These are phyloP conservation scores for Galerina sulciceps DNA, from an alignment of 768 basidiomycete genomes.

Conservation along the genomic window DNA sequence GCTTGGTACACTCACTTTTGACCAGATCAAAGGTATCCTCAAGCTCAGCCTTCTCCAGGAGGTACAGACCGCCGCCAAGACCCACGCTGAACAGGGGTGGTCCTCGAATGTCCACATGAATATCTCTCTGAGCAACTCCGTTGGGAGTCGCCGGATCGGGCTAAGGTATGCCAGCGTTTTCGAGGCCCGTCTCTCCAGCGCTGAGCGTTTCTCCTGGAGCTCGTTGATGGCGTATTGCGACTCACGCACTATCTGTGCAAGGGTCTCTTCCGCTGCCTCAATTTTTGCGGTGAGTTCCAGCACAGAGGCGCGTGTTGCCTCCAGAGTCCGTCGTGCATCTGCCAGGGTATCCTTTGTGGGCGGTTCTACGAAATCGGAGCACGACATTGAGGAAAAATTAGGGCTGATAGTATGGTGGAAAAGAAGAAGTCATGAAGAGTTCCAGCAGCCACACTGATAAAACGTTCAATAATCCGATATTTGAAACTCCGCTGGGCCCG, in stretches of 20 bases:
- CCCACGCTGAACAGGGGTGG: constrained; percentile 78
- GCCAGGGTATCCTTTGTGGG: constrained; percentile 59
- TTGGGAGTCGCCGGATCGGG: constrained; percentile 71
- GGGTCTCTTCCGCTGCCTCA: constrained; percentile 52
- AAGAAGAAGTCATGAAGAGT: constrained; percentile 11
- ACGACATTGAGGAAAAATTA: constrained; percentile 25
- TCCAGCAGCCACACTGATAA: constrained; percentile 7
- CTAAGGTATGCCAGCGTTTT: constrained; percentile 69
- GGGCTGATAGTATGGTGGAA: constrained; percentile 13
- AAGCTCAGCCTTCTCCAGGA: constrained; percentile 70
- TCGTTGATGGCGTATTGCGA: constrained; percentile 56
- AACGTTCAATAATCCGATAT: constrained; percentile 6
- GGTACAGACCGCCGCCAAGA: constrained; percentile 68
- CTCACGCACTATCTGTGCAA: constrained; percentile 63
- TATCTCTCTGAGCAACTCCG: constrained; percentile 74
- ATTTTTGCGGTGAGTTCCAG: constrained; percentile 50
- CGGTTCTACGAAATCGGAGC: constrained; percentile 50
- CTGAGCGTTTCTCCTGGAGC: constrained; percentile 51
- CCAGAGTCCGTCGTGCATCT: constrained; percentile 54
- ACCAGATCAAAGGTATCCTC: constrained; percentile 74
- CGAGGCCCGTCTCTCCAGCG: constrained; percentile 51
- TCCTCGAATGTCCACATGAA: constrained; percentile 73
- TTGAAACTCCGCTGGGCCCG: constrained; percentile 19
- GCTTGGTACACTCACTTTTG: constrained; percentile 57
- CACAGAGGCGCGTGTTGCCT: constrained; percentile 33